These are phyloP conservation scores for Blepharisma stoltei DNA, from an alignment of 73 alveolate genomes.

Conservation along the genomic window DNA sequence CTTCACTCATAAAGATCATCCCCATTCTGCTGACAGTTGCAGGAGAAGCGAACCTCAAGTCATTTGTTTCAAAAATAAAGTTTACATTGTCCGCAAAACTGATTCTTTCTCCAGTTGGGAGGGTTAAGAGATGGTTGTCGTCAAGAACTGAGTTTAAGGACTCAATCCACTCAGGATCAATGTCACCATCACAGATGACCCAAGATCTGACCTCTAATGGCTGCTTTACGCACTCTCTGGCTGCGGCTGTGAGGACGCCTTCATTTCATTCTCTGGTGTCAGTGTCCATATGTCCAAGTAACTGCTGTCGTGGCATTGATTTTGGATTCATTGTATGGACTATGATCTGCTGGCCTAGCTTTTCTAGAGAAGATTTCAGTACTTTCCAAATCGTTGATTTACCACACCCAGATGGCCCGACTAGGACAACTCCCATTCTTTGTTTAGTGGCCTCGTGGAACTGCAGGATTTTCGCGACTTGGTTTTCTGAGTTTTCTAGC, in stretches of 20 bases:
- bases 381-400: slow-evolving; percentile 99
- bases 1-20: slow-evolving; percentile 98
- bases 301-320: slow-evolving; percentile 97
- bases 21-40: slow-evolving; percentile 99
- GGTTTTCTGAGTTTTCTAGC: slow-evolving; percentile 88
- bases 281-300: slow-evolving; percentile 99
- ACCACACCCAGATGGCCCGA: slow-evolving; percentile 99
- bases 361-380: slow-evolving; percentile 94
- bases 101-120: slow-evolving; percentile 99
- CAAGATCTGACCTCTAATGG: slow-evolving; percentile 94
- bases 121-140: slow-evolving; percentile 98
- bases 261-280: slow-evolving; percentile 99
- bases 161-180: slow-evolving; percentile 99
- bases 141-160: slow-evolving; percentile 98
- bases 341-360: slow-evolving; percentile 76
- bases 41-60: slow-evolving; percentile 98
- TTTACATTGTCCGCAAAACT: slow-evolving; percentile 96
- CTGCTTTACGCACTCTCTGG: slow-evolving; percentile 98
- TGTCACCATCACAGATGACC: slow-evolving; percentile 99
- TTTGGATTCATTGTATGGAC: slow-evolving; percentile 99
- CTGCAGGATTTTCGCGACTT: slow-evolving; percentile 95
- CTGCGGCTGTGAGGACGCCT: slow-evolving; percentile 99
- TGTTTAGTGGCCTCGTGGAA: slow-evolving; percentile 99
- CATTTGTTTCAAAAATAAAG: slow-evolving; percentile 98
- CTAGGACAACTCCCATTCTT: slow-evolving; percentile 99